Base-by-base conservation (phyloP, 2,329 filamentous ascomycete species). In the Talaromyces atroroseus region DNA sequence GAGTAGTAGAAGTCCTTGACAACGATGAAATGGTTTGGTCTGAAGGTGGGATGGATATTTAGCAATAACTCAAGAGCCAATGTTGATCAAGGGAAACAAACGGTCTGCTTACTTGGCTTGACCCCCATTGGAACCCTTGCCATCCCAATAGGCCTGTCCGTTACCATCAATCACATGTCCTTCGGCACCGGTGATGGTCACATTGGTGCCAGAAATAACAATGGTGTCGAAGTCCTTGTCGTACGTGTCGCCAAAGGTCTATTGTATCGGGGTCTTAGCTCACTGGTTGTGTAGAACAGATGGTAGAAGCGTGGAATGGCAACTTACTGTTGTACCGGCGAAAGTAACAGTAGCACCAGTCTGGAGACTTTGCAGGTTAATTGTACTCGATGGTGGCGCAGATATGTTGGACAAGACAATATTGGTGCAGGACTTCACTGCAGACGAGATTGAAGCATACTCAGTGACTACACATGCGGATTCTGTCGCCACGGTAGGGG, bases 81-180 rank as follows among this genome's bases (percentile, higher is more conserved):
- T 62, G 59, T 52, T 69, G 68, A 11, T 76, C 77, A 59, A 69
- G 76, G 75, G 84, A 84, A 72, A 85, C 82, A 74, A 85, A n/a
- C n/a, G n/a, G n/a, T 82, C 60, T 84, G 84, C 78, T 87, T 86
- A 26, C 78, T 87, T 86, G 26, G 69, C 81, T 71, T 69, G 81
- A 71, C 83, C 83, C 34, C 82, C 81, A 65, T 83, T 83, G 64
- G 68, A 68, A 34, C 84, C 84, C 69, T 83, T 63, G 52, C 77
- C 74, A 62, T 87, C 84, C 85, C 84, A 87, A 78, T 80, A 86
- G 24, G 71, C 66, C 11, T 75, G 64, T 42, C 83, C 83, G 42
- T 80, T 75, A 55, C 82, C 80, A 63, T 87, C 75, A 52, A 87
- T 77, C 18, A 76, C 69, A 58, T 75, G 75, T 20, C 80, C 84